These are phyloP conservation scores for Knoxdaviesia capensis DNA, from an alignment of 2,329 filamentous ascomycete genomes.

Conservation along the genomic window DNA sequence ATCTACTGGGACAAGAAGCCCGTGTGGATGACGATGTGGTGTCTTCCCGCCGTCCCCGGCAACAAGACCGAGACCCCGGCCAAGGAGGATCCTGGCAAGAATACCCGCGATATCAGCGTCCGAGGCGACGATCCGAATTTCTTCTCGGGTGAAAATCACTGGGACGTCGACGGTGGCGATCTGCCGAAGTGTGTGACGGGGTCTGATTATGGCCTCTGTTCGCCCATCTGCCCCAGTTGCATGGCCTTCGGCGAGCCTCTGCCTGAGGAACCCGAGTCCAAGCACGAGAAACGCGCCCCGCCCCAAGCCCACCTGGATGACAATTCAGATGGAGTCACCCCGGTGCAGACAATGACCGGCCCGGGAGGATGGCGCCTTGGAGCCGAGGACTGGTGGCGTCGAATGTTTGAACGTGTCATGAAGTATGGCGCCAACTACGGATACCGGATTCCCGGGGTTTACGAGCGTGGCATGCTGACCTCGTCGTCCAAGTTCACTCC, in stretches of 20 bases:
- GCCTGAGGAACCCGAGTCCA: background rate
- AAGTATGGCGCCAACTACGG: conserved; percentile 2
- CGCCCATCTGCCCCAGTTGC: background rate
- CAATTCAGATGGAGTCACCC: background rate
- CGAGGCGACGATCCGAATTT: too few species aligned
- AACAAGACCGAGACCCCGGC: too few species aligned
- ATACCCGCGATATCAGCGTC: too few species aligned
- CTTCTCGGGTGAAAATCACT: too few species aligned
- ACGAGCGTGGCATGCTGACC: background rate
- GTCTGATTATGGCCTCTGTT: background rate
- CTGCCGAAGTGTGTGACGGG: background rate
- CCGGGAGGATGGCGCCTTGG: background rate
- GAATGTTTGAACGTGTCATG: conserved; percentile 19
- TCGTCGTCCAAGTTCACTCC: background rate
- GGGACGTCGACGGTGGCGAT: too few species aligned
- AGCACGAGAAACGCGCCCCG: background rate
- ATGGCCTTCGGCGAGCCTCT: background rate
- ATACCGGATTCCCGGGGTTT: background rate
- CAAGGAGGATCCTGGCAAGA: too few species aligned
- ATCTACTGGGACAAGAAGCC: too few species aligned
- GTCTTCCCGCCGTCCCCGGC: too few species aligned
- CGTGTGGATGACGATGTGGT: too few species aligned
- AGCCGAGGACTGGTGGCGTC: conserved; percentile 8
- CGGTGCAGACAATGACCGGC: background rate
- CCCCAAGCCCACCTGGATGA: background rate